phyloP scores from a whole-genome alignment of 371 early-diverging fungal species.

The Haplosporangium sp. region DNA sequence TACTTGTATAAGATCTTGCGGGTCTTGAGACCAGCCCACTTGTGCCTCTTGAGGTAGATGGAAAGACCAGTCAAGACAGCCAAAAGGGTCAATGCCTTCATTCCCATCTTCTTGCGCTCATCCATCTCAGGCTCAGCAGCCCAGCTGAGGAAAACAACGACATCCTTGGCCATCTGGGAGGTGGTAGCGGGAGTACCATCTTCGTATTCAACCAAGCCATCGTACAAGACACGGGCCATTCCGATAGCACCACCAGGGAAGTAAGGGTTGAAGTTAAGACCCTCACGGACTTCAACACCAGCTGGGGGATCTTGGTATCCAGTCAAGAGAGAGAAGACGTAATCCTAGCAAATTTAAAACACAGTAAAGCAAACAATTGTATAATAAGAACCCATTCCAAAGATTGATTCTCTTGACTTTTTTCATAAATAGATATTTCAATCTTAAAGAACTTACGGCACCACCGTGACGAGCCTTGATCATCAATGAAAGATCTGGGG shows the following conservation, averaged over 20 bases:
- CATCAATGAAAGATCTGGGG: conserved; percentile 97
- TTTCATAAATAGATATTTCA: too few relatives aligned
- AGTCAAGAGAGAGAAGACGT: conserved; percentile 94
- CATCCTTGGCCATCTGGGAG: conserved; percentile 98
- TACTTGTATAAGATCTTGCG: conserved; percentile 78
- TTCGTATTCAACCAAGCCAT: conserved; percentile 96
- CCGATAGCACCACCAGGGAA: conserved; percentile 99
- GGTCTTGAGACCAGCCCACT: conserved; percentile 82
- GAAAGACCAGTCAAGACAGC: conserved; percentile 69
- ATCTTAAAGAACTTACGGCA: conserved; percentile 66
- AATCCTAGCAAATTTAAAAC: conserved; percentile 69
- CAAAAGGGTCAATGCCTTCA: conserved; percentile 82
- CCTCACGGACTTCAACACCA: conserved; percentile 95
- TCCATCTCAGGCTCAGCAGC: conserved; percentile 97
- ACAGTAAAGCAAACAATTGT: background rate
- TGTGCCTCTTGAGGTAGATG: conserved; percentile 83
- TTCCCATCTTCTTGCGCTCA: conserved; percentile 95
- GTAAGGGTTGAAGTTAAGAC: conserved; percentile 94
- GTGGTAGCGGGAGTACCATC: conserved; percentile 98
- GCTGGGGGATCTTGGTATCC: conserved; percentile 97
- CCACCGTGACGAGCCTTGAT: conserved; percentile 96
- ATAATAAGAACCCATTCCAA: background rate
- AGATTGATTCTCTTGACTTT: too few relatives aligned
- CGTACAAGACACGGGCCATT: conserved; percentile 96
- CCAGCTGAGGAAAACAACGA: conserved; percentile 92